phyloP scores from a whole-genome alignment of 345 rosid genomes.

The Hibiscus tridactylites region DNA sequence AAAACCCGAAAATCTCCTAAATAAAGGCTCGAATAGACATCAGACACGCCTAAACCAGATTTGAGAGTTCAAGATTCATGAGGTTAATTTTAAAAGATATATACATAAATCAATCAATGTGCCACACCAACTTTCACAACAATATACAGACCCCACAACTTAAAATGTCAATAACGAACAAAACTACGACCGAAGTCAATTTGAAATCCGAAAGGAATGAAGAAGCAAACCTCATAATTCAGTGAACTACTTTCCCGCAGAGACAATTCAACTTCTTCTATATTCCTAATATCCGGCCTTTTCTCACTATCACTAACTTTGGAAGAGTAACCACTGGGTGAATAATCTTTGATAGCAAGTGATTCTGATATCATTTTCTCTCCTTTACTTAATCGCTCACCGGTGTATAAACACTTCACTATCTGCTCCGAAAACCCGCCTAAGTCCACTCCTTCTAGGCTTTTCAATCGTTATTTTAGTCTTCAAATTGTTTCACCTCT shows the following conservation, averaged over 20 bases:
- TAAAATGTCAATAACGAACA: not conserved
- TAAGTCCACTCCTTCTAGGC: constrained; percentile 20
- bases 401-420: constrained; percentile 53
- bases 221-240: constrained; percentile 60
- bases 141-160: not conserved
- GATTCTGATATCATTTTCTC: constrained; percentile 40
- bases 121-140: not conserved
- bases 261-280: constrained; percentile 77
- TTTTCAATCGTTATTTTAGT: constrained; percentile 25
- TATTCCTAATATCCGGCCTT: constrained; percentile 47
- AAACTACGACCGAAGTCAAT: not conserved
- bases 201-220: not conserved
- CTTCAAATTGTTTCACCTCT: constrained; percentile 34
- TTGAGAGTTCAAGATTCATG: not conserved
- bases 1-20: not conserved
- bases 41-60: not conserved
- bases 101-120: not conserved
- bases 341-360: constrained; percentile 27
- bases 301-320: constrained; percentile 28
- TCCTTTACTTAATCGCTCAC: constrained; percentile 33
- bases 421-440: constrained; percentile 32
- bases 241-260: constrained; percentile 66
- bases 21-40: not conserved
- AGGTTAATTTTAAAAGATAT: not conserved
- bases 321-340: constrained; percentile 28